Percentiles rank a stretch among this genome's conserved stretches.
These are phyloP conservation scores for Teratosphaeria destructans DNA, from an alignment of 2,329 filamentous ascomycete genomes.

Conservation along the genomic window DNA sequence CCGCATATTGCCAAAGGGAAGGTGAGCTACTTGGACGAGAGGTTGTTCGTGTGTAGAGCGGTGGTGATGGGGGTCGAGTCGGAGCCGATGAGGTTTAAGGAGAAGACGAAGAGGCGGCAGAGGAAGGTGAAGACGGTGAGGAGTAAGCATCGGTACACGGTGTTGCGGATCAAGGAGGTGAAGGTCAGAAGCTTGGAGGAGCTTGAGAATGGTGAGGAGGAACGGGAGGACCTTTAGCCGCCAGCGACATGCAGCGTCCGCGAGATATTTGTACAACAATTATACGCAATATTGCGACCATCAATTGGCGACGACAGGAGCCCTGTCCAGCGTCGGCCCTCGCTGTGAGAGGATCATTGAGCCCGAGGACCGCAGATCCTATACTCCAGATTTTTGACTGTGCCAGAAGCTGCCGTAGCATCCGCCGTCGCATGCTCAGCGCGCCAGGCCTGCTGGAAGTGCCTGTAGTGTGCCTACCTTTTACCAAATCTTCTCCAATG, in stretches of 20 bases:
- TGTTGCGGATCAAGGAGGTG: conserved; percentile 74
- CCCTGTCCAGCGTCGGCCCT: conserved; percentile 1
- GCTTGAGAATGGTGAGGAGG: conserved; percentile 33
- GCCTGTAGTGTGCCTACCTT: no score
- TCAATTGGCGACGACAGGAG: conserved; percentile 17
- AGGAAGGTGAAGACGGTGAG: conserved; percentile 59
- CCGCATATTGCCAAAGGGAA: conserved; percentile 30
- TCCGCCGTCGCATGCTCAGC: no score
- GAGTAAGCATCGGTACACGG: conserved; percentile 87
- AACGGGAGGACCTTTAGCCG: conserved; percentile 24
- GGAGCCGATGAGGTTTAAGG: conserved; percentile 46
- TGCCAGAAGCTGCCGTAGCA: no score
- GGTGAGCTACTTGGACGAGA: conserved; percentile 60
- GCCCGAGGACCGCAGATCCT: neutral
- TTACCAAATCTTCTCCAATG: no score
- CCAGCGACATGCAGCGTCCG: neutral
- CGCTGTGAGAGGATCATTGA: neutral
- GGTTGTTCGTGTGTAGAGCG: conserved; percentile 74
- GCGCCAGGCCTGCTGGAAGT: no score
- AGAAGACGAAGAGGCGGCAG: conserved; percentile 56
- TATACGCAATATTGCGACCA: neutral
- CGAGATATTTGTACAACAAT: neutral
- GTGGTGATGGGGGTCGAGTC: conserved; percentile 75
- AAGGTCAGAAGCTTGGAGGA: conserved; percentile 52
- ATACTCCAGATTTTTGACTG: no score